Base-by-base conservation (phyloP, 768 basidiomycete species). In the Lactarius indigo region DNA sequence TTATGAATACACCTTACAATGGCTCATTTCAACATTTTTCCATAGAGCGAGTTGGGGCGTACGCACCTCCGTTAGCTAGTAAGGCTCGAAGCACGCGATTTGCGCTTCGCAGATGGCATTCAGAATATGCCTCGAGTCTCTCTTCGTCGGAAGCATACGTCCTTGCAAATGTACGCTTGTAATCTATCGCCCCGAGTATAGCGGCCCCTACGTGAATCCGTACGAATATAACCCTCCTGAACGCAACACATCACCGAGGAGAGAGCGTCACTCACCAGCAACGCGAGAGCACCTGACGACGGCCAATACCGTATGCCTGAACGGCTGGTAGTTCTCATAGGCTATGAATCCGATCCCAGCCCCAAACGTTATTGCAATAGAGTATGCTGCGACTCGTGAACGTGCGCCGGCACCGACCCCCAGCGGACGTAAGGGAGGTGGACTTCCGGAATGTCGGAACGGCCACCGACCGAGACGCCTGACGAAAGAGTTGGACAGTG, bases 41-140 rank as follows among this genome's bases (percentile, higher is more conserved):
- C 33, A 67, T 30, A 23, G 28, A 28, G 64, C 50, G 26, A 52
- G 35, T 44, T 31, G 59, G 54, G n/a, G 59, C 61, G 42, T 31
- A 75, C 83, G 63, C 57, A 87, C 92, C 90, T 81, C 95, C 94
- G 72, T 98, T 97, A 7, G 87, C 88, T 61, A 95, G 81, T 55
- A 98, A 80, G n/a, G 94, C 93, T 68, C 83, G 84, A 69, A 96
- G 78, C 47, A 97, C 85, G 64, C 94, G 82, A 63, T 80, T 74
- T 8, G 94, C 94, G 74, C 92, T 95, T 56, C 94, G 84, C 59
- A 78, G 83, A 78, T 99, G 96, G 75, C 94, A 96, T 37, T 85
- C 79, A 17, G 91, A 91, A 70, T 85, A 82, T 2, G 89, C 89
- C 3, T 80, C 75, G 18, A 78, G 71, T 66, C 78, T 78, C 59